phyloP scores from a whole-genome alignment of 495 filamentous ascomycete genomes.

The Corynascus novoguineensis region DNA sequence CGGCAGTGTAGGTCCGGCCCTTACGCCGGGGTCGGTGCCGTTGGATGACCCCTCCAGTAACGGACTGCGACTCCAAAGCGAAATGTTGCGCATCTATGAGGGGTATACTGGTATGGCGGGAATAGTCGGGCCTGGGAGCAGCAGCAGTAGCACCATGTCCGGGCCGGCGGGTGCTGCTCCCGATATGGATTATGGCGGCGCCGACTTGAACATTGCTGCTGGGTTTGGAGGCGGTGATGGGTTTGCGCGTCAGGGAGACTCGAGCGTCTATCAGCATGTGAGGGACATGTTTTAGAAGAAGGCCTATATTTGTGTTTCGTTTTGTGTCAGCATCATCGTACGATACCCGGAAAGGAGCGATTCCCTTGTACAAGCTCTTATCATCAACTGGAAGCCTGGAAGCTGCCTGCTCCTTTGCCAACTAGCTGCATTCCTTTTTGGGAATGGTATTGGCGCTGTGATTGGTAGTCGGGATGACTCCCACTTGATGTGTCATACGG shows the following conservation, averaged over 20 bases:
- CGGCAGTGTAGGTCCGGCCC: not conserved
- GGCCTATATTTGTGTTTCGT: not conserved
- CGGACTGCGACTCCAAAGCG: constrained; percentile 39
- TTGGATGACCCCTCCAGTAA: constrained; percentile 26
- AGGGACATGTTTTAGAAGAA: constrained; percentile 23
- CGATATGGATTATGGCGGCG: constrained; percentile 4
- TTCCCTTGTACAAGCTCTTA: too few relatives aligned
- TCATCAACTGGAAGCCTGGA: too few relatives aligned
- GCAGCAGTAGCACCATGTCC: not conserved
- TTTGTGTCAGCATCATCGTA: not conserved
- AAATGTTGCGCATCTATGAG: constrained; percentile 46
- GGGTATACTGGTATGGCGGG: constrained; percentile 16
- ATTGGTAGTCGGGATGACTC: too few relatives aligned
- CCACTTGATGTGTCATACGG: too few relatives aligned
- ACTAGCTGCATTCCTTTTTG: too few relatives aligned
- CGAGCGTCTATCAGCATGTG: constrained; percentile 19
- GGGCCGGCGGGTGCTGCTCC: not conserved
- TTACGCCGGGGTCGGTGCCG: constrained; percentile 11
- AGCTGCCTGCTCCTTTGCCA: too few relatives aligned
- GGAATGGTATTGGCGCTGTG: too few relatives aligned
- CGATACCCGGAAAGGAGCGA: not conserved
- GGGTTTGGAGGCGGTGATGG: not conserved
- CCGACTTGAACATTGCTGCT: not conserved
- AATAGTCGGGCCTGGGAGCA: not conserved
- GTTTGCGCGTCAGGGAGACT: not conserved